A percentile compares a stretch with the other conserved stretches of the same genome.
Conservation (phyloP, 176 grass and related monocot genomes). For the Aechmea fasciata region DNA sequence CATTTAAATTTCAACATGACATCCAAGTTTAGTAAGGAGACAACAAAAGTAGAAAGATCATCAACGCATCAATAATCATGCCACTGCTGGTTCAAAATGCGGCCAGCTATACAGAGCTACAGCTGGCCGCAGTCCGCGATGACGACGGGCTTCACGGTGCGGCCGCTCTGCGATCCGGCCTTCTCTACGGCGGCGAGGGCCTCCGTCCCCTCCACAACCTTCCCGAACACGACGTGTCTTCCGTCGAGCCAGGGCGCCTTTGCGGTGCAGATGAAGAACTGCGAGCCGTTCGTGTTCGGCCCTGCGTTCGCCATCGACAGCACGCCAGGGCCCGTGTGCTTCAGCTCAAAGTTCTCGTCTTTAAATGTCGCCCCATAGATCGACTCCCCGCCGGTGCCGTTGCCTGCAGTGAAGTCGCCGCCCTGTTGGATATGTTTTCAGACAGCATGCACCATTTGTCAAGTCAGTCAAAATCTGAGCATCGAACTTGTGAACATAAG, state of each 20-base stretch:
- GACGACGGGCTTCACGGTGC: constrained; percentile 26
- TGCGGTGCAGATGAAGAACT: constrained; percentile 87
- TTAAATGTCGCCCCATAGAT: constrained; percentile 71
- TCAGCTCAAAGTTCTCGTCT: constrained; percentile 51
- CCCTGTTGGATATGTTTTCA: constrained; percentile 14
- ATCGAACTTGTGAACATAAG: no score
- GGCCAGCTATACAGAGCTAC: not conserved
- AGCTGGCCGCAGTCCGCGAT: constrained; percentile 67
- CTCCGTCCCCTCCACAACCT: constrained; percentile 42
- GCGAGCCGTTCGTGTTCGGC: constrained; percentile 66
- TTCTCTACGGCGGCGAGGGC: constrained; percentile 42
- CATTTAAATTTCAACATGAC: no score
- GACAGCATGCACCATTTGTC: no score
- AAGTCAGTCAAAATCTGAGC: no score
- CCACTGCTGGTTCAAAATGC: no score
- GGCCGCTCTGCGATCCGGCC: constrained; percentile 23
- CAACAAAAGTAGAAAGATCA: no score
- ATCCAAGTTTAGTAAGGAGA: no score
- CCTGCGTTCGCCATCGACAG: constrained; percentile 77
- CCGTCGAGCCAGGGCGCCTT: constrained; percentile 37
- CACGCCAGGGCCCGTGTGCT: constrained; percentile 31
- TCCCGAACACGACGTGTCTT: constrained; percentile 64
- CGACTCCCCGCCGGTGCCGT: constrained; percentile 68
- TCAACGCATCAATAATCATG: no score
- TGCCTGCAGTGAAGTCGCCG: constrained; percentile 66